Base-by-base conservation (phyloP, 805 yeast genomes). In the Candida alai region DNA sequence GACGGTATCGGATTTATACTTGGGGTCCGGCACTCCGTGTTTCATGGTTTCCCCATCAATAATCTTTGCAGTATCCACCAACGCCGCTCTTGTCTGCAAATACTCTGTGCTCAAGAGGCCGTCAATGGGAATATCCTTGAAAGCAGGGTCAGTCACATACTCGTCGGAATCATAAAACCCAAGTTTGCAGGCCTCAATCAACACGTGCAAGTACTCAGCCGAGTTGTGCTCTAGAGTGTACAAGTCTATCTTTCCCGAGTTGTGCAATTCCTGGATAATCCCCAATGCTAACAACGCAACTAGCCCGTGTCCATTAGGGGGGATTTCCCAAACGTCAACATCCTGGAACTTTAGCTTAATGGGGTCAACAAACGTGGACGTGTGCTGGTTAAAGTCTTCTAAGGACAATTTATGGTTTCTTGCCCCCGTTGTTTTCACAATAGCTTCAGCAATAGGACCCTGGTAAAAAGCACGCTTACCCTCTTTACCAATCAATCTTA, bases 301-400 rank as follows among this genome's bases (percentile, higher is more conserved):
- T 10, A 84, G 56, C 6, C 94, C 94, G 35, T 84, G 86, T 4
- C 90, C 86, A 54, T 79, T 84, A 10, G 95, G 95, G 8, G 95
- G 93, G 42, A 84, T 78, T 53, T 84, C 93, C 85, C 89, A 80
- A 17, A 84, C 62, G 19, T 65, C 69, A 30, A 57, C 49, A 8
- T 74, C 83, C 30, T 72, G 60, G 36, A 77, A 67, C 21, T 72
- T 68, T 35, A 73, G 54, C 12, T 60, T 58, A 13, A 84, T 74
- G 2, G 94, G 90, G 1, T 78, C 80, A 16, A 82, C 80, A 45
- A 74, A 68, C 0, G 80, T 69, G 2, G 88, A 73, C 0, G 69
- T 58, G 54, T 84, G 93, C 14, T 49, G 42, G 12, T 56, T 54
- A 30, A 84, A 62, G 50, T 84, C 95, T 6, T 73, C 73, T 27